Evolutionary conservation across 768 basidiomycete genomes (phyloP), one percentile per base, ranked within the genome.

Genomic region (Termitomyces titanicus): DNA sequence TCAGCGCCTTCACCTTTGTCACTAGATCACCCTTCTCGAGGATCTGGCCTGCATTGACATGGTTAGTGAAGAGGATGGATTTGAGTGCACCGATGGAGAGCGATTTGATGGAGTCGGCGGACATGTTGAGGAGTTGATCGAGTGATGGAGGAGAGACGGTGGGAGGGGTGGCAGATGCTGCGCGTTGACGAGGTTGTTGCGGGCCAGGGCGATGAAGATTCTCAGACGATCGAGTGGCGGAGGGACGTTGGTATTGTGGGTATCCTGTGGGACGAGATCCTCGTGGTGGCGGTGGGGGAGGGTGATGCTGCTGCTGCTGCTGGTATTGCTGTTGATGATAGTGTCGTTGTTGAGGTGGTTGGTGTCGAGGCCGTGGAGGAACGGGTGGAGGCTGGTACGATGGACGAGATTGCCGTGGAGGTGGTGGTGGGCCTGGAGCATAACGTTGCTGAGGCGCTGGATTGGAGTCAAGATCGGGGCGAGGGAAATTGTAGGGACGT

Each of bases 11-110:
- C 24, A 92, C 91, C 64, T 88, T 89, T 40, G 69, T 76, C 13
- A 94, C 89, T n/a, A 94, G 69, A 47, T 94, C 92, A 22, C 77
- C 73, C 74, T 97, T 97, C 74, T 97, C 94, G n/a, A 96, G 72
- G 2, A 94, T 73, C 63, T 85, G 76, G 40, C 84, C 81, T 27
- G 90, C 83, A 61, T 83, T 82, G 39, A 96, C 89, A 53, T 89
- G 92, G 60, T 94, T 92, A 51, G 84, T 83, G 64, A 84, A 92
- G 20, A 97, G 69, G 18, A 96, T 79, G 2, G 78, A 76, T 67
- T 97, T 97, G 45, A 97, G 75, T n/a, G 78, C 71, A 22, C 82
- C 73, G 51, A 95, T 82, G 7, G 87, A 82, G 13, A 96, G 74
- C 3, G 76, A 69, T 2, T 76, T 67, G n/a, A 95, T 70, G 13